These are phyloP conservation scores for Leptosphaerulina australis DNA, from an alignment of 2,329 filamentous ascomycete species.

Conservation along the genomic window DNA sequence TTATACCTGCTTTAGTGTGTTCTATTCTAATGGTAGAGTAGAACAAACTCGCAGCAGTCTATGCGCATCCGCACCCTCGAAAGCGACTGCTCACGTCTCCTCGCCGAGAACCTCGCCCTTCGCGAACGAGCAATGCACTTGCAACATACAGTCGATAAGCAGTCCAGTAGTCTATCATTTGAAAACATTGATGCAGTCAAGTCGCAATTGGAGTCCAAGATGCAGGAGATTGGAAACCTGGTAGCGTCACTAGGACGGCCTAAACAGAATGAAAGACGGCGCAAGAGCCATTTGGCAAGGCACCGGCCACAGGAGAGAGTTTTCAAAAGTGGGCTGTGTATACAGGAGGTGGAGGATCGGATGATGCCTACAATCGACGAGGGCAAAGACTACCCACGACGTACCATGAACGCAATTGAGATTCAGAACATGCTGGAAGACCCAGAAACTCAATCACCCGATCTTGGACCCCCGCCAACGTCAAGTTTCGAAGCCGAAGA, in stretches of 20 bases:
- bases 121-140: conserved; percentile 72
- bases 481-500: conserved; percentile 59
- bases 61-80: conserved; percentile 78
- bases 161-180: conserved; percentile 63
- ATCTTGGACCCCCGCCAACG: conserved; percentile 66
- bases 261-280: conserved; percentile 30
- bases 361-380: conserved; percentile 72
- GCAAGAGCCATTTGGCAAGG: conserved; percentile 59
- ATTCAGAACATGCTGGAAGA: conserved; percentile 62
- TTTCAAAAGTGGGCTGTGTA: conserved; percentile 57
- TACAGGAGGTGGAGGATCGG: conserved; percentile 56
- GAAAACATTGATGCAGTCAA: conserved; percentile 74
- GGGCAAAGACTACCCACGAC: conserved; percentile 69
- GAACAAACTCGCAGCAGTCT: conserved; percentile 77
- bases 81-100: conserved; percentile 73
- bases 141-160: conserved; percentile 69
- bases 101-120: conserved; percentile 79
- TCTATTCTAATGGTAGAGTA: conserved; percentile 36
- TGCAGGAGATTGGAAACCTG: conserved; percentile 71
- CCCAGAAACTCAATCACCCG: conserved; percentile 65
- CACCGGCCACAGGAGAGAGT: conserved; percentile 60
- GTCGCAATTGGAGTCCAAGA: conserved; percentile 71
- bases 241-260: conserved; percentile 66
- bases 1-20: background rate
- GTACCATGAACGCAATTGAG: conserved; percentile 69